Evolutionary conservation across 2,329 filamentous ascomycete species (phyloP), one percentile per base, ranked within the genome.

Genomic region (Colletotrichum endophyticum): DNA sequence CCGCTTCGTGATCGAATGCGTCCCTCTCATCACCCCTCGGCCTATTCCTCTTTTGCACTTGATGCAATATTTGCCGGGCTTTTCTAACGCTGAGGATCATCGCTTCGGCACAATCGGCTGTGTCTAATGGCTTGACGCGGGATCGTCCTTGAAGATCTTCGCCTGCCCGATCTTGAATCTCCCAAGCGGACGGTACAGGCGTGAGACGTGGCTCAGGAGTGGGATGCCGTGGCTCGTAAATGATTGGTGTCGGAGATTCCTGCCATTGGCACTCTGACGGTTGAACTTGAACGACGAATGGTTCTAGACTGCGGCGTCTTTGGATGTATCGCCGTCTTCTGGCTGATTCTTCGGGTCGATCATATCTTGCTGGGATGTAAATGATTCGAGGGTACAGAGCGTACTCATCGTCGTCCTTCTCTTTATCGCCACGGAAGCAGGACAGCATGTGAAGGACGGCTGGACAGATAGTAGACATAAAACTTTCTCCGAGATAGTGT

Each of bases 161-260:
- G 0, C 5, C 39, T 44, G 39, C 19, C 39, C 19, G 5, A 6
- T 44, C 39, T 6, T 19, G 0, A 44, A 11, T 0, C 0, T 44
- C 39, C 39, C 39, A 44, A n/a, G 39, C 19, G 5, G 19, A n/a
- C 0, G 0, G 39, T 12, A 12, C 39, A 1, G 39, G 39, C 0
- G 39, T n/a, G 8, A n/a, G 39, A 44, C 39, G 5, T n/a, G 39
- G 5, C 0, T 12, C 39, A 0, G 39, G 19, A n/a, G 19, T 44
- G 5, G 39, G 39, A 44, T 44, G 0, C 0, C 39, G 39, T n/a
- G 39, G 39, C 39, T 44, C 9, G 3, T 44, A n/a, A 9, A 44
- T 44, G 39, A 44, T 9, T 44, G 39, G 39, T 2, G 1, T 5
- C 19, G 19, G 39, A 0, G 19, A 1, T 2, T 44, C 39, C 39